These are phyloP conservation scores for Lactifluus pinguis DNA, from an alignment of 768 basidiomycete genomes.

Conservation along the genomic window DNA sequence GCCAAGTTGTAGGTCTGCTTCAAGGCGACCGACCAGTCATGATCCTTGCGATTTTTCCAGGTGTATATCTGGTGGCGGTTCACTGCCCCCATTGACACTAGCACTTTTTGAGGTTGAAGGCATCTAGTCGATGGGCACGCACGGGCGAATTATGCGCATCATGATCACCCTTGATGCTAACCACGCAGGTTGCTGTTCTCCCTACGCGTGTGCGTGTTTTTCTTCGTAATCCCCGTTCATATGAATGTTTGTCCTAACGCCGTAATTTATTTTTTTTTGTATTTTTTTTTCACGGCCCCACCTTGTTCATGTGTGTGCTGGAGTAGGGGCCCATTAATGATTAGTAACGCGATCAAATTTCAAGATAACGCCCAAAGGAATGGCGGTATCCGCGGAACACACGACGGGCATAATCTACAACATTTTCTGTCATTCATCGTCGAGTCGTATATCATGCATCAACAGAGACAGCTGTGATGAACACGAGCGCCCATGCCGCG, in stretches of 20 bases:
- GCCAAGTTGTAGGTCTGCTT: neutral
- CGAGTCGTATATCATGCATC: neutral
- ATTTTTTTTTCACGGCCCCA: neutral
- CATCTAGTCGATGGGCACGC: neutral
- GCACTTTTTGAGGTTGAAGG: neutral
- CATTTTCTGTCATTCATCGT: neutral
- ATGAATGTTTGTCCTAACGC: neutral
- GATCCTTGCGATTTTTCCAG: neutral
- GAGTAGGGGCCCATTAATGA: neutral
- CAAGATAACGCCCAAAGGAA: neutral
- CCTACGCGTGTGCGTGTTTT: neutral
- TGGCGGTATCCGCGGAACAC: neutral
- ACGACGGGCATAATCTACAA: neutral
- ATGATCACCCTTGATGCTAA: neutral
- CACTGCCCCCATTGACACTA: neutral
- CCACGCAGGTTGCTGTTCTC: neutral
- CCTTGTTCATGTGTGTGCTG: neutral
- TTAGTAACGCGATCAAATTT: neutral
- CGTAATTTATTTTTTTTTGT: neutral
- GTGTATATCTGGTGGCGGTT: neutral
- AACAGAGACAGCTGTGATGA: neutral
- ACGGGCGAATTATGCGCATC: neutral
- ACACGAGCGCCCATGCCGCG: neutral
- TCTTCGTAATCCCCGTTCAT: neutral
- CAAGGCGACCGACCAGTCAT: neutral